Evolutionary conservation across 768 basidiomycete genomes (phyloP), one percentile per base, ranked within the genome.

Genomic region (Pholiota conissans): DNA sequence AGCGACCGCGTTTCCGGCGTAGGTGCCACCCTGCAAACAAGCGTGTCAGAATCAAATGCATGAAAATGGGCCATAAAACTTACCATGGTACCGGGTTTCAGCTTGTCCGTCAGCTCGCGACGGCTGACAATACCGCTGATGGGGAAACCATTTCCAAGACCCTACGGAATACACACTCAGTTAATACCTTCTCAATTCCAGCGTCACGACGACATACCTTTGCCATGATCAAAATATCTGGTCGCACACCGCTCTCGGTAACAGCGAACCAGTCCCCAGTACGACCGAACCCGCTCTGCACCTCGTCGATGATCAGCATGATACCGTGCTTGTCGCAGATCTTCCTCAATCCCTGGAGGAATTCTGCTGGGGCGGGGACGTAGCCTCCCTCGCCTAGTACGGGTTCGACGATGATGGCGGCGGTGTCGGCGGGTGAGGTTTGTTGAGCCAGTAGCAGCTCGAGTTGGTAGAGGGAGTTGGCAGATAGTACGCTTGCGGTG

Each of bases 321-420:
- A 98, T 91, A 8, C 81, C 85, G 68, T 98, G 79, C 69, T 88
- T 79, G 69, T 97, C 93, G 71, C 95, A 98, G n/a, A 95, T 79
- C 51, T 79, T 78, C 59, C 95, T 79, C 45, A 98, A 73, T 20
- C 92, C 93, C 46, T 83, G 79, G 58, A 98, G 71, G 77, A 91
- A 98, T 20, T 84, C 83, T 1, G 84, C 67, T 0, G 94, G 92
- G 0, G 94, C 92, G 27, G 92, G 87, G 14, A 97, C 91, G 71
- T 98, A 98, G 1, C 96, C 96, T 32, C 96, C 96, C 72, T 98
- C 96, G 24, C 95, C 95, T 28, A 98, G 79, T 1, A 98, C 89
- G 39, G 96, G 91, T 77, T 98, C 96, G 39, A 98, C 73, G 61
- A 98, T 74, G 66, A 98, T 88, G n/a, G 94, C 95, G 1, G 95